Percentiles rank a stretch among this genome's conserved stretches.
Evolutionary conservation across 139 green algal genomes (phyloP).

Genomic region (Auxenochlorella pyrenoidosa): DNA sequence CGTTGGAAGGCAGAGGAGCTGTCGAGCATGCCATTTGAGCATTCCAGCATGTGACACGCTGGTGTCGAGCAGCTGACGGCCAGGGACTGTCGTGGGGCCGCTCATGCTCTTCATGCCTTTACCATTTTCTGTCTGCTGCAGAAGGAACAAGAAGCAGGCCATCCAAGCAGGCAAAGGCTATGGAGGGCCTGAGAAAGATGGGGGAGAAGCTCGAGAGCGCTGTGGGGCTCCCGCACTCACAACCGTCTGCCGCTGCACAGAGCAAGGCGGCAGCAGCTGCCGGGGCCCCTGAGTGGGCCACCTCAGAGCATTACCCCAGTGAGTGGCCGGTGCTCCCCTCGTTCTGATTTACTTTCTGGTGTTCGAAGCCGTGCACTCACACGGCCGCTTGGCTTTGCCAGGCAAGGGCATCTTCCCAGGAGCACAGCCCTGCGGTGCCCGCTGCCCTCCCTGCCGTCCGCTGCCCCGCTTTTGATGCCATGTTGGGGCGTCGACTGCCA

Average conservation of each 20-base stretch:
- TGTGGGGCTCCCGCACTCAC: background rate
- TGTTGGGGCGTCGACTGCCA: no score
- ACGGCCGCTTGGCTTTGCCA: no score
- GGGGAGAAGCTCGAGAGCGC: background rate
- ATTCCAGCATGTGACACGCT: no score
- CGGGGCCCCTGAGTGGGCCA: background rate
- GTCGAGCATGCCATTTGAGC: no score
- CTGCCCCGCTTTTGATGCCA: no score
- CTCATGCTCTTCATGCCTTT: background rate
- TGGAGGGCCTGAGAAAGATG: background rate
- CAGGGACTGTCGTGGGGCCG: no score
- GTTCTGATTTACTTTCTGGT: no score
- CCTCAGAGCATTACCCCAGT: slow-evolving; percentile 1
- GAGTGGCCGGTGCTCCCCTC: no score
- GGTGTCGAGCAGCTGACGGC: no score
- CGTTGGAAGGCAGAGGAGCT: background rate
- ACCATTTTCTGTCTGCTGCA: background rate
- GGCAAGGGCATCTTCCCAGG: no score
- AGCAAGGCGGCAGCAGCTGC: background rate
- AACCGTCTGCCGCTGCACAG: background rate
- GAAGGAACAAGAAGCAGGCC: background rate
- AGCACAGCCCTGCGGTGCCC: no score
- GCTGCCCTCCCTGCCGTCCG: no score
- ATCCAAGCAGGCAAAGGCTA: background rate
- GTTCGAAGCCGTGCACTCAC: background rate